Evolutionary conservation across 1,284 basidiomycete species (phyloP), one percentile per base, ranked within the genome.

Genomic region (Cutaneotrichosporon cyanovorans): DNA sequence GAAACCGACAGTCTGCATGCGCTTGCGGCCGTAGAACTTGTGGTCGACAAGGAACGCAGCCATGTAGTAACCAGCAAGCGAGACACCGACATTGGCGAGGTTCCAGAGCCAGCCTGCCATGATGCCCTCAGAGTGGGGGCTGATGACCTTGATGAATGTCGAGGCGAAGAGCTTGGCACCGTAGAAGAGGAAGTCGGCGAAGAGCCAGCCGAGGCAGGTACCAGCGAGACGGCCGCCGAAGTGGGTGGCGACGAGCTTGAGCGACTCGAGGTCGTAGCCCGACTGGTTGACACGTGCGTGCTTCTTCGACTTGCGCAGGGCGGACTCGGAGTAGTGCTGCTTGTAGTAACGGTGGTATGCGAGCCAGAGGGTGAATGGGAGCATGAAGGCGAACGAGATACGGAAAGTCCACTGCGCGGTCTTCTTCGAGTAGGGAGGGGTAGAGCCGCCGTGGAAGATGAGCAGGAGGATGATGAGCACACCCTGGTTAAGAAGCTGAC

Each of bases 1-100:
- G 66, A 78, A 76, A 4, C 76, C 76, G 54, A 76, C 61, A 30
- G 66, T 68, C 61, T 78, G 76, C 75, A 78, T 76, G 38, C 69
- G 60, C 48, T 65, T 63, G 43, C 72, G 59, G 46, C 73, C 73
- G 60, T 65, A 66, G 44, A 72, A 65, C 69, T 78, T 78, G 73
- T 77, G 73, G 64, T 78, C 77, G 59, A 78, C 76, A 25, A 77
- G 57, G 28, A 77, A 44, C n/a, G 76, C 75, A 19, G 75, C 75
- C 34, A 76, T 49, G 65, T 78, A 78, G 67, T 78, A 77, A 8
- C 77, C 77, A 35, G 57, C 59, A 6, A 78, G 64, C 33, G 70
- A 71, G 31, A 77, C 71, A 53, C 72, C 74, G 51, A 69, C 65
- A 57, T 72, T 72, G 61, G 77, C 70, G 50, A 77, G 60, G 61